A percentile compares a stretch with the other conserved stretches of the same genome.
Evolutionary conservation across 495 filamentous ascomycete species (phyloP).

Genomic region (Xylaria nigripes): DNA sequence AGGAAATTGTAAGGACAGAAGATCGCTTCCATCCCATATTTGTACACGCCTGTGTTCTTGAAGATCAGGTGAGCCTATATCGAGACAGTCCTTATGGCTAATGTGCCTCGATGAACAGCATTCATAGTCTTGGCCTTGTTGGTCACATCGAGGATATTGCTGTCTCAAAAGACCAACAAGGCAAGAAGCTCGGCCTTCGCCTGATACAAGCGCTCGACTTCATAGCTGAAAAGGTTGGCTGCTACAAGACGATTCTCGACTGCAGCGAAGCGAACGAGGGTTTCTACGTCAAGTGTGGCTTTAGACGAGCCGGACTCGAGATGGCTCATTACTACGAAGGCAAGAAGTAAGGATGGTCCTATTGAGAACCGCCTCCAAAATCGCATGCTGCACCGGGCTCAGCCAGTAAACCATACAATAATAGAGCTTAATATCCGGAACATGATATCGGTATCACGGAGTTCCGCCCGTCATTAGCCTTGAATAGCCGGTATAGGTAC

Average conservation of each 20-base stretch:
- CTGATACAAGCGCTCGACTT: slow-evolving; percentile 92
- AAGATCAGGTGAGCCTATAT: neutral
- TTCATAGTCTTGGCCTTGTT: slow-evolving; percentile 67
- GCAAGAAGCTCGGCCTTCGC: slow-evolving; percentile 87
- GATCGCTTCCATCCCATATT: too few relatives aligned
- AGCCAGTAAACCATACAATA: neutral
- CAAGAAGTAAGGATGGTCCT: slow-evolving; percentile 26
- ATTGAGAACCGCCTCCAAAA: neutral
- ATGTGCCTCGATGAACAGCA: slow-evolving; percentile 28
- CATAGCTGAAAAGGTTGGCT: slow-evolving; percentile 75
- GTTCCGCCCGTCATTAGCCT: neutral
- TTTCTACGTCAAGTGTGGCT: slow-evolving; percentile 98
- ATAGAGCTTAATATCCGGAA: neutral
- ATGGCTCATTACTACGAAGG: slow-evolving; percentile 91
- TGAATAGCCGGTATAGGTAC: neutral
- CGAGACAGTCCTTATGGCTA: neutral
- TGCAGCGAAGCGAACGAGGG: slow-evolving; percentile 75
- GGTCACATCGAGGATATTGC: slow-evolving; percentile 99
- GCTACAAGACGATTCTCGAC: slow-evolving; percentile 74
- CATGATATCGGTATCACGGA: neutral
- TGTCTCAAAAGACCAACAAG: slow-evolving; percentile 86
- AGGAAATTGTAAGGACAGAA: slow-evolving; percentile 59
- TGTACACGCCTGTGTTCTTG: neutral
- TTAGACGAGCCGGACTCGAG: slow-evolving; percentile 83
- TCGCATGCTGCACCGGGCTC: neutral